Base-by-base conservation (phyloP, 225 moss, liverwort and hornwort genomes). In the Anthoceros angustus region DNA sequence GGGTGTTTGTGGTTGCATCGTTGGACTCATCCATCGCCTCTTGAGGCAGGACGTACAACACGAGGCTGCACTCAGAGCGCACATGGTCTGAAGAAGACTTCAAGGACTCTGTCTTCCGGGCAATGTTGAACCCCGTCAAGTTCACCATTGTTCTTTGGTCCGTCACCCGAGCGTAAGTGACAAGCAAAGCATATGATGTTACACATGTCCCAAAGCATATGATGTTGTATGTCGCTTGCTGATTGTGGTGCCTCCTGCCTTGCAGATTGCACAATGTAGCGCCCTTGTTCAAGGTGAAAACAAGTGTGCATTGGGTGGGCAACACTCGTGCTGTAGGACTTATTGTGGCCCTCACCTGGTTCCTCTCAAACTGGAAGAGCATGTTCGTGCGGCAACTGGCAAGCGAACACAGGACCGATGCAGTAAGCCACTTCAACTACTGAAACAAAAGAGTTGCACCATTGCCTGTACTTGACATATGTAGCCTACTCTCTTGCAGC, bases 301-400 rank as follows among this genome's bases (percentile, higher is more conserved):
- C 55, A 55, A 18, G 23, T 55, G 3, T 55, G 55, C 55, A 55
- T 23, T 55, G n/a, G n/a, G 71, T 75, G 66, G 2, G 40, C 16
- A 79, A 67, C 41, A 66, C 75, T 24, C 75, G 79, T 65, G 70
- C 68, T 12, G 63, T 84, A 15, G 78, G 76, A 61, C 7, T 76
- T 12, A 72, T 81, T 43, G 66, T 63, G 15, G 42, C 71, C 25
- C 39, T 42, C 63, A 77, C 74, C 26, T 81, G 84, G 84, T 84
- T 84, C 67, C 70, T 84, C 41, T 84, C 76, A n/a, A 78, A 80
- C 40, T 81, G 84, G 76, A 84, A 84, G 66, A 64, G 73, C n/a
- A 70, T 66, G 2, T 75, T 70, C 25, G 50, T 74, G 64, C 75
- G 76, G 62, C 68, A 83, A 0, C 70, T 80, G 12, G 65, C 80